A percentile compares a stretch with the other conserved stretches of the same genome.
These are phyloP conservation scores for Colletotrichum magnum DNA, from an alignment of 2,329 filamentous ascomycete genomes.

Conservation along the genomic window DNA sequence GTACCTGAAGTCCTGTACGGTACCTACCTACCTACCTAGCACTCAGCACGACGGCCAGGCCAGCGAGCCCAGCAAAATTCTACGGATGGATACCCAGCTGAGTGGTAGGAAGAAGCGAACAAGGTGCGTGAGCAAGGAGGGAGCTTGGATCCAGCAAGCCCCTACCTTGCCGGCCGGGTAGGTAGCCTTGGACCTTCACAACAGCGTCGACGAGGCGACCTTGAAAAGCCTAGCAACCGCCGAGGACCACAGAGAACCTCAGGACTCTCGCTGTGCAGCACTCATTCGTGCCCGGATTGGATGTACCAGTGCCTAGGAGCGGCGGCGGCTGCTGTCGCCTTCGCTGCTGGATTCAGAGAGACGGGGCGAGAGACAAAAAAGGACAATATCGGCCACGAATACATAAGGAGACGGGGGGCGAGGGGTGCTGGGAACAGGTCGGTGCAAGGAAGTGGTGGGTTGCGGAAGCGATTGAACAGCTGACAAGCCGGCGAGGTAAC, in stretches of 20 bases:
- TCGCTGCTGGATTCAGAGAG: constrained; percentile 11
- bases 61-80: constrained; percentile 21
- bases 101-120: constrained; percentile 8
- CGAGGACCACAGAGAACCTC: constrained; percentile 2
- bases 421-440: constrained; percentile 24
- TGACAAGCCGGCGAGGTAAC: constrained; percentile 36
- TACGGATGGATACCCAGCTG: constrained; percentile 24
- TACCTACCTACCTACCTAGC: constrained; percentile 1
- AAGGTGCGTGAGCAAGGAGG: constrained; percentile 36
- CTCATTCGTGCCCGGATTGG: constrained; percentile 1
- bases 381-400: constrained; percentile 20
- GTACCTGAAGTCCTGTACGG: constrained; percentile 19
- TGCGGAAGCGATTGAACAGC: constrained; percentile 28
- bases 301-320: constrained; percentile 10
- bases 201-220: constrained; percentile 19
- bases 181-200: constrained; percentile 25
- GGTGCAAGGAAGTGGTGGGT: constrained; percentile 32
- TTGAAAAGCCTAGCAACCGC: constrained; percentile 17
- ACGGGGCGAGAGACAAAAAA: constrained; percentile 25
- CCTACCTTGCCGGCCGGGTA: constrained; percentile 17
- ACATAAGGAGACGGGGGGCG: constrained; percentile 25
- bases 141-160: constrained; percentile 38
- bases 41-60: constrained; percentile 21
- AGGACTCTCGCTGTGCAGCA: neutral
- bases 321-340: neutral